phyloP scores from a whole-genome alignment of 192 early-diverging fungal species.

The Chytriomyces sp. region DNA sequence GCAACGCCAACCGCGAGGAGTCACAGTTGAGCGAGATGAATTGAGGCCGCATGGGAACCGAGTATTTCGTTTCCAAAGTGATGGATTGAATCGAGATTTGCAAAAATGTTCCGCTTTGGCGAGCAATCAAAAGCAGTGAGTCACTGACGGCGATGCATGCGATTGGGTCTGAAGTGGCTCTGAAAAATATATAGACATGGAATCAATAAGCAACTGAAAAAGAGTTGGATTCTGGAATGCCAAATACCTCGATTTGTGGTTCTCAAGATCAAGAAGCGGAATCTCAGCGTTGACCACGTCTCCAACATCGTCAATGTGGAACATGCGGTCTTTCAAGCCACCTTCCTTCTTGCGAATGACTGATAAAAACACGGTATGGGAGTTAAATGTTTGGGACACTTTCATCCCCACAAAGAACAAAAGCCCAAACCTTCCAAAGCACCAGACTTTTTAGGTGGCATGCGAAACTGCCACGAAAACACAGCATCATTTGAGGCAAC shows the following conservation, averaged over 20 bases:
- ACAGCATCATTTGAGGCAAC: constrained; percentile 52
- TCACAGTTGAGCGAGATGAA: constrained; percentile 54
- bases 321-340: constrained; percentile 52
- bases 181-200: not conserved
- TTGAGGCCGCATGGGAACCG: constrained; percentile 41
- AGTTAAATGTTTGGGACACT: too few relatives aligned
- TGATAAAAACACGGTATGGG: too few relatives aligned
- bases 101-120: constrained; percentile 53
- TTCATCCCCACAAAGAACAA: not conserved
- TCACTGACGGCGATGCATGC: constrained; percentile 48
- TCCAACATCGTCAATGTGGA: constrained; percentile 60
- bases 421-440: constrained; percentile 21
- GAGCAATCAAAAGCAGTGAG: constrained; percentile 50
- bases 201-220: not conserved
- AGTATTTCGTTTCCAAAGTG: constrained; percentile 55
- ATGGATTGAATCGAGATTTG: constrained; percentile 58
- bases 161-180: constrained; percentile 55
- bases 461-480: constrained; percentile 57
- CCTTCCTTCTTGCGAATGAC: constrained; percentile 45
- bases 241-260: constrained; percentile 2
- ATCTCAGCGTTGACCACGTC: constrained; percentile 28
- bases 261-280: constrained; percentile 26
- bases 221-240: not conserved
- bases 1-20: constrained; percentile 45
- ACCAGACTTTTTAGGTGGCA: constrained; percentile 42